Conservation (phyloP, 2,329 filamentous ascomycete species). For the Endocalyx cinctus region DNA sequence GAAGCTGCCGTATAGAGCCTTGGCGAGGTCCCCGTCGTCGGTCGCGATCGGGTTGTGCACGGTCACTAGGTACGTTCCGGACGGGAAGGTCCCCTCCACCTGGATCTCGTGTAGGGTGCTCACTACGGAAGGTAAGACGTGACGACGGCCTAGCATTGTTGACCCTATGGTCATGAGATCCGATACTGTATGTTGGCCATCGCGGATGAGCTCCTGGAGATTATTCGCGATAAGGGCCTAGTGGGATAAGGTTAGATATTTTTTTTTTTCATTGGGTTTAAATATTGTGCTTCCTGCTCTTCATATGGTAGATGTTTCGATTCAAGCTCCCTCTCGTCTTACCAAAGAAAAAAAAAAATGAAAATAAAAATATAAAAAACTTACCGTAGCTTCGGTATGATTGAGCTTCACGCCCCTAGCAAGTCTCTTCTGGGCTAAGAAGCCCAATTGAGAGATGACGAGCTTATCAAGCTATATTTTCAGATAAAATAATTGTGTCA, state of each 20-base stretch:
- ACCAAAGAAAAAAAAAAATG: too few relatives aligned
- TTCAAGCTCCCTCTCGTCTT: too few relatives aligned
- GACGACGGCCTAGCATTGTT: conserved; percentile 87
- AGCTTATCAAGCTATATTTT: conserved; percentile 85
- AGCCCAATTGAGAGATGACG: conserved; percentile 81
- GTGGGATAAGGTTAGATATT: conserved; percentile 2
- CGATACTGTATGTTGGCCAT: conserved; percentile 87
- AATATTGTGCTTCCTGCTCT: too few relatives aligned
- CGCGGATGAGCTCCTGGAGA: conserved; percentile 92
- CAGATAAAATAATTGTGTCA: not conserved
- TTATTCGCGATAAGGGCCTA: conserved; percentile 80
- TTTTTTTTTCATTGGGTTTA: too few relatives aligned
- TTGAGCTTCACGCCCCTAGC: conserved; percentile 86
- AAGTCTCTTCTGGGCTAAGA: conserved; percentile 80
- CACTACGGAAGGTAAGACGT: conserved; percentile 80
- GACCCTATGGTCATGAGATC: conserved; percentile 90
- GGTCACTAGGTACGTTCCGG: conserved; percentile 89
- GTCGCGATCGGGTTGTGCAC: conserved; percentile 85
- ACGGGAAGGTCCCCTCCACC: conserved; percentile 89
- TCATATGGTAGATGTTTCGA: too few relatives aligned
- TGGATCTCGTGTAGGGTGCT: conserved; percentile 78
- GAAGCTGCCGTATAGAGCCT: conserved; percentile 87
- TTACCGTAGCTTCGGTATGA: conserved; percentile 79
- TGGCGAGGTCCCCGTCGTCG: conserved; percentile 81
- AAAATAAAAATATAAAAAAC: conserved; percentile 11